Percentiles rank a stretch among this genome's conserved stretches.
These are phyloP conservation scores for Serendipita indica DNA, from an alignment of 768 basidiomycete genomes.

Conservation along the genomic window DNA sequence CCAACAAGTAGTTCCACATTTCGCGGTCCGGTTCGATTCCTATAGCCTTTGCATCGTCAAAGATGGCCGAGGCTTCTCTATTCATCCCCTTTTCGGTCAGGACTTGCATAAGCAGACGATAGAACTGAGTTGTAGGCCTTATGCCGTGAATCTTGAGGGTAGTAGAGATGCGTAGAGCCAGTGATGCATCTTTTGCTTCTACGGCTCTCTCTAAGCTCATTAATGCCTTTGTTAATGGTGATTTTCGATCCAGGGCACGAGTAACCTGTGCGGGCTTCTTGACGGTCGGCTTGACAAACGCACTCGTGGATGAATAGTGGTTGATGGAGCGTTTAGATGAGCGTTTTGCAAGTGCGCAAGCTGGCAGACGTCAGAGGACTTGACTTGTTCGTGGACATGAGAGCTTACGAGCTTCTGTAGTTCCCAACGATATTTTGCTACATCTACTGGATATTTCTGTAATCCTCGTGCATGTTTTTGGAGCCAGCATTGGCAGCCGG, in stretches of 20 bases:
- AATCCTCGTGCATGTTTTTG: neutral
- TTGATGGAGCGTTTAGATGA: neutral
- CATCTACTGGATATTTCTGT: neutral
- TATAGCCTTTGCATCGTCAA: constrained; percentile 49
- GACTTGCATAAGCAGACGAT: constrained; percentile 41
- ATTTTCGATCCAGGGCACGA: neutral
- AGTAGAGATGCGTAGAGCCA: constrained; percentile 31
- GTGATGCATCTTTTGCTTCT: constrained; percentile 19
- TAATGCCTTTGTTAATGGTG: neutral
- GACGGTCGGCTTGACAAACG: neutral
- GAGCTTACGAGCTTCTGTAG: too few species aligned
- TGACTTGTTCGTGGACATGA: neutral
- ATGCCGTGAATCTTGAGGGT: constrained; percentile 45
- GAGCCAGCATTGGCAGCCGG: neutral
- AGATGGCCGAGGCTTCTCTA: constrained; percentile 45
- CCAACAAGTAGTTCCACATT: constrained; percentile 45
- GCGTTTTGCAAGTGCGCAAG: neutral
- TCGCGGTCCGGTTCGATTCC: constrained; percentile 35
- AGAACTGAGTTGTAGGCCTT: constrained; percentile 39
- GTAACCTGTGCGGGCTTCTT: neutral
- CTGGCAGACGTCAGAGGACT: neutral
- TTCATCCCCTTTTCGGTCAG: constrained; percentile 30
- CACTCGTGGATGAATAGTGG: neutral
- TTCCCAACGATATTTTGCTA: neutral
- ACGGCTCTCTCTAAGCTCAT: neutral